These are phyloP conservation scores for Clarireedia sp. DNA, from an alignment of 2,329 filamentous ascomycete genomes.

Conservation along the genomic window DNA sequence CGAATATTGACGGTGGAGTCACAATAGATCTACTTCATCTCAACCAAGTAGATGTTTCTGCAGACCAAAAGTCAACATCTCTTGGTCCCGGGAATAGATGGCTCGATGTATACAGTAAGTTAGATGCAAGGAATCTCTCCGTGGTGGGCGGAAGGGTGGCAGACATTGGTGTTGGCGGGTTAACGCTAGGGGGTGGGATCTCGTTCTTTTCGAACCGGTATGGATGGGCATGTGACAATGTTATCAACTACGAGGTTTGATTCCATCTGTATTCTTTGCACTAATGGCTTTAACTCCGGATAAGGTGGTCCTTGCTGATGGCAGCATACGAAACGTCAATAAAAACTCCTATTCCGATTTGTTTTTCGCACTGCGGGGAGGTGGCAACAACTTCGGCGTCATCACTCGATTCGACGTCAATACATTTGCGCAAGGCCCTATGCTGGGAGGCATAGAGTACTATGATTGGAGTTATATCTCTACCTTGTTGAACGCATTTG, in stretches of 20 bases:
- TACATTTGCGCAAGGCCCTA: slow-evolving; percentile 9
- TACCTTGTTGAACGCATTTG: slow-evolving; percentile 38
- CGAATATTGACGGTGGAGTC: slow-evolving; percentile 16
- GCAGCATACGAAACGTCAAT: slow-evolving; percentile 37
- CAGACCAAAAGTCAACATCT: slow-evolving; percentile 10
- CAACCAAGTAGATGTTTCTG: slow-evolving; percentile 8
- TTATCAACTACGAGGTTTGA: slow-evolving; percentile 13
- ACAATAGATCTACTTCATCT: slow-evolving; percentile 14
- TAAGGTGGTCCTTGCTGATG: slow-evolving; percentile 44
- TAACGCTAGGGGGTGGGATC: slow-evolving; percentile 13
- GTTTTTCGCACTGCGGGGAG: slow-evolving; percentile 45
- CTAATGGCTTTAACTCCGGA: slow-evolving; percentile 16
- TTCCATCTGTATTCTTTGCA: background rate
- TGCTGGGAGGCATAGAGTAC: slow-evolving; percentile 19
- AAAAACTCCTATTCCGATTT: slow-evolving; percentile 38
- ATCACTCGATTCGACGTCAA: slow-evolving; percentile 35
- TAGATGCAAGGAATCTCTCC: slow-evolving; percentile 4
- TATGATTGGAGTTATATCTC: slow-evolving; percentile 27
- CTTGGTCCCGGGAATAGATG: slow-evolving; percentile 18
- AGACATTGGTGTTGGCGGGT: slow-evolving; percentile 10
- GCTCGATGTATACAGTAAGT: slow-evolving; percentile 14
- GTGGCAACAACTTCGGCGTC: slow-evolving; percentile 48
- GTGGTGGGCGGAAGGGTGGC: background rate
- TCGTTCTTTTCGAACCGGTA: slow-evolving; percentile 11
- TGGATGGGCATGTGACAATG: slow-evolving; percentile 18